Evolutionary conservation across 306 rosid species (phyloP).

Genomic region (Lagenaria siceraria): DNA sequence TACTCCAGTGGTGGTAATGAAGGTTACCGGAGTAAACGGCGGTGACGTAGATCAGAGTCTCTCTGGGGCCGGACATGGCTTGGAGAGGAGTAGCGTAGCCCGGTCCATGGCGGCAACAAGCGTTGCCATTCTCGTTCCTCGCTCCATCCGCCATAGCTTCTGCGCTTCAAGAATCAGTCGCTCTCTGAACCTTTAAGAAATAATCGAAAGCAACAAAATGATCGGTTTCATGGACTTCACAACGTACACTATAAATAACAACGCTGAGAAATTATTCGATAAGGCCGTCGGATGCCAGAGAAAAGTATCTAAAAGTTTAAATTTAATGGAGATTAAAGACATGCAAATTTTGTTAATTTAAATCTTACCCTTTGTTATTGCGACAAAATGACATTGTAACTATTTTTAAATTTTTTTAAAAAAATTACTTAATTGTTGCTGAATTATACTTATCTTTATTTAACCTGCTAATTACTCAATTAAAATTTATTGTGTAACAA

Average conservation of each 20-base stretch:
- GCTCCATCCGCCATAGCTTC: constrained; percentile 24
- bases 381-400: no score
- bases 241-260: not conserved
- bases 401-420: no score
- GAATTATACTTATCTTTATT: no score
- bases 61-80: constrained; percentile 88
- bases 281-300: no score
- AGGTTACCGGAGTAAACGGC: constrained; percentile 50
- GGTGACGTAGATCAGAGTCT: constrained; percentile 65
- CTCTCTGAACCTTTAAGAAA: not conserved
- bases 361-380: no score
- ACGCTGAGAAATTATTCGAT: no score
- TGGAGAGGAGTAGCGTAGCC: constrained; percentile 67
- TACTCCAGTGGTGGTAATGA: not conserved
- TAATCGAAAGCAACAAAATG: not conserved
- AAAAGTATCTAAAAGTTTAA: no score
- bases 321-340: no score
- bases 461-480: no score
- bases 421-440: no score
- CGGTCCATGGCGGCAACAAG: constrained; percentile 63
- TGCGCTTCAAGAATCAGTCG: not conserved
- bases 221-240: not conserved
- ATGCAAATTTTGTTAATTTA: no score
- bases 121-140: constrained; percentile 16
- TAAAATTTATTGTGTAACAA: no score